Evolutionary conservation across 2,329 filamentous ascomycete species (phyloP).

Genomic region (Bipolaris zeicola): DNA sequence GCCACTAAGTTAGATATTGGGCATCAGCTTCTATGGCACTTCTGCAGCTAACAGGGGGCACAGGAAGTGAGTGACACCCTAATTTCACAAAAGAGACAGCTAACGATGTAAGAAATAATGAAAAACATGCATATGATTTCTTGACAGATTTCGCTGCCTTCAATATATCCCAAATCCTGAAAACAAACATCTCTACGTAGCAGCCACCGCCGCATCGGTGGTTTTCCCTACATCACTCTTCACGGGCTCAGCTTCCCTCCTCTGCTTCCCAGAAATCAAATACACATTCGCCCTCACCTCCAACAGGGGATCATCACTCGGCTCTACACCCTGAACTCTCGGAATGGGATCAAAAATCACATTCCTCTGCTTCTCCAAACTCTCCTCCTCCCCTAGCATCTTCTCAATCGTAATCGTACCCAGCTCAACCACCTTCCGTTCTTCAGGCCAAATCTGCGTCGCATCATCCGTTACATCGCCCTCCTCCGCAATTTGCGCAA

Average conservation of each 20-base stretch:
- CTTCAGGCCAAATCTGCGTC: slow-evolving; percentile 60
- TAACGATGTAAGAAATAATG: background rate
- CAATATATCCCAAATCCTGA: background rate
- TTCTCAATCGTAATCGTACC: slow-evolving; percentile 56
- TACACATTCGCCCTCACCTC: slow-evolving; percentile 63
- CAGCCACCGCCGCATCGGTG: slow-evolving; percentile 11
- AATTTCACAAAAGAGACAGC: background rate
- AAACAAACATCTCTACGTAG: background rate
- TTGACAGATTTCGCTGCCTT: background rate
- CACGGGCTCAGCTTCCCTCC: slow-evolving; percentile 50
- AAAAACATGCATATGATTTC: background rate
- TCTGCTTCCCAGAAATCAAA: slow-evolving; percentile 60
- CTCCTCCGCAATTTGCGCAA: slow-evolving; percentile 57
- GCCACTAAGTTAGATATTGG: too few relatives aligned
- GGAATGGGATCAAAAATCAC: slow-evolving; percentile 66
- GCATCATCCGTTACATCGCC: slow-evolving; percentile 57
- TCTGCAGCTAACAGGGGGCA: too few relatives aligned
- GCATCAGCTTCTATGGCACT: too few relatives aligned
- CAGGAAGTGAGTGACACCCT: too few relatives aligned
- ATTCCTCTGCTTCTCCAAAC: slow-evolving; percentile 54
- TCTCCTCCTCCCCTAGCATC: slow-evolving; percentile 50
- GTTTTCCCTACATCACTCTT: background rate
- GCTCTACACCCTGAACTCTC: slow-evolving; percentile 59
- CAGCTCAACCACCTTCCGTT: slow-evolving; percentile 57
- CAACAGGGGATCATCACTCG: slow-evolving; percentile 61